Evolutionary conservation across 495 filamentous ascomycete genomes (phyloP).

Genomic region (Cenococcum geophilum): DNA sequence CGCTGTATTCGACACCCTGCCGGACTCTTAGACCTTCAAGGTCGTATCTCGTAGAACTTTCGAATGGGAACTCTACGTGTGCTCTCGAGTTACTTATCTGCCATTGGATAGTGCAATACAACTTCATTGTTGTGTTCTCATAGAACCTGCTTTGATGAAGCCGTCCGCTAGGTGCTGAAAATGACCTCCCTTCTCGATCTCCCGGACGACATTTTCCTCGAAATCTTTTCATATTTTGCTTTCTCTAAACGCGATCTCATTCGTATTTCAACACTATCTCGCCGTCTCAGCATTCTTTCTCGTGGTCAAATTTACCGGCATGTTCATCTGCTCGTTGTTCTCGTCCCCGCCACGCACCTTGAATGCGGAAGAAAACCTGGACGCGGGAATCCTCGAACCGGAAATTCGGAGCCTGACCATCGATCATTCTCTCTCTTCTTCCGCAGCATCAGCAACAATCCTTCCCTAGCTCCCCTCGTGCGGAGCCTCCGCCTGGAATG

Average conservation of each 20-base stretch:
- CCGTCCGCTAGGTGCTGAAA: too few relatives aligned
- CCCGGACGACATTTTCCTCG: slow-evolving; percentile 4
- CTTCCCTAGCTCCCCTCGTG: neutral
- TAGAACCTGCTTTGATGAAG: too few relatives aligned
- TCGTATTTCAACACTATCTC: neutral
- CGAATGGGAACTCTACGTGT: too few relatives aligned
- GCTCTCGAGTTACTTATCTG: too few relatives aligned
- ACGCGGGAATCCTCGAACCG: neutral
- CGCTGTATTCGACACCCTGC: too few relatives aligned
- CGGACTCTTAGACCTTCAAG: too few relatives aligned
- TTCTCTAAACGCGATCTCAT: neutral
- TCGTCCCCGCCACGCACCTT: neutral
- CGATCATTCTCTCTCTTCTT: neutral
- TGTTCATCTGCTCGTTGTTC: neutral
- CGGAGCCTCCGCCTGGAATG: neutral
- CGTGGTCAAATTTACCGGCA: neutral
- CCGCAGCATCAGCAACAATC: neutral
- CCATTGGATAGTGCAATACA: too few relatives aligned
- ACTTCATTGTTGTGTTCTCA: too few relatives aligned
- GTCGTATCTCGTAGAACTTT: too few relatives aligned
- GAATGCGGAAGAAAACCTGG: neutral
- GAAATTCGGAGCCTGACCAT: neutral
- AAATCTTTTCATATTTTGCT: neutral
- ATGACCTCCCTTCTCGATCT: neutral
- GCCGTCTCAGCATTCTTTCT: neutral